A percentile compares a stretch with the other conserved stretches of the same genome.
Evolutionary conservation across 2,329 filamentous ascomycete species (phyloP).

Genomic region (Didymella keratinophila): DNA sequence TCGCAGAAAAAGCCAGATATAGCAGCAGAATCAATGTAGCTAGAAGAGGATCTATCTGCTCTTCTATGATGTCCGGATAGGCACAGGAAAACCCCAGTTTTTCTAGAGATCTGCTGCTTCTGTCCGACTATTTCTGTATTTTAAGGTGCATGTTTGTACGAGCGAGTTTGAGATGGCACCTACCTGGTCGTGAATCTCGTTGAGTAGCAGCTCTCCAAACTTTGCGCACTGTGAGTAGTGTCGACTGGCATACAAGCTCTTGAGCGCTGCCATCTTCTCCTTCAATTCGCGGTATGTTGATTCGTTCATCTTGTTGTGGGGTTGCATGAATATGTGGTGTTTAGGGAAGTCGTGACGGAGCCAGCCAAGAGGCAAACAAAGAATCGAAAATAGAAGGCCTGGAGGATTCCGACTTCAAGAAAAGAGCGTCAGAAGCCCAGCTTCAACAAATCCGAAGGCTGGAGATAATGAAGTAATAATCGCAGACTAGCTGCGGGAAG

Average conservation of each 20-base stretch:
- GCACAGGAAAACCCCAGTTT: too few species aligned
- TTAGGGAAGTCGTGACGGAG: background rate
- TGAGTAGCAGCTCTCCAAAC: slow-evolving; percentile 36
- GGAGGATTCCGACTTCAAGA: background rate
- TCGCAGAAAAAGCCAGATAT: too few species aligned
- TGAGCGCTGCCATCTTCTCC: slow-evolving; percentile 39
- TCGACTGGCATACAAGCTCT: slow-evolving; percentile 43
- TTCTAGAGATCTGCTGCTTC: too few species aligned
- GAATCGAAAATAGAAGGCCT: background rate
- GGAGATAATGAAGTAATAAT: slow-evolving; percentile 18
- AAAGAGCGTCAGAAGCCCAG: slow-evolving; percentile 2
- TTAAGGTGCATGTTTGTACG: background rate
- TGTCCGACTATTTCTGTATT: background rate
- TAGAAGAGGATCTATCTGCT: too few species aligned
- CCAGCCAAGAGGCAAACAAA: background rate
- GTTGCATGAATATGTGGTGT: background rate
- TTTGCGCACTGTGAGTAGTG: slow-evolving; percentile 49
- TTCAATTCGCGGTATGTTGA: slow-evolving; percentile 32
- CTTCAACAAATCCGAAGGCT: slow-evolving; percentile 15
- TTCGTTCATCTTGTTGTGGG: slow-evolving; percentile 6
- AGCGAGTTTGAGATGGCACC: background rate
- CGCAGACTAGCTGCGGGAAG: slow-evolving; percentile 12
- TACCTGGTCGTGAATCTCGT: slow-evolving; percentile 35
- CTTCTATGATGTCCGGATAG: background rate
- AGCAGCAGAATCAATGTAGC: too few species aligned